Base-by-base conservation (phyloP, 2,329 filamentous ascomycete species). In the Alternaria gaisen region DNA sequence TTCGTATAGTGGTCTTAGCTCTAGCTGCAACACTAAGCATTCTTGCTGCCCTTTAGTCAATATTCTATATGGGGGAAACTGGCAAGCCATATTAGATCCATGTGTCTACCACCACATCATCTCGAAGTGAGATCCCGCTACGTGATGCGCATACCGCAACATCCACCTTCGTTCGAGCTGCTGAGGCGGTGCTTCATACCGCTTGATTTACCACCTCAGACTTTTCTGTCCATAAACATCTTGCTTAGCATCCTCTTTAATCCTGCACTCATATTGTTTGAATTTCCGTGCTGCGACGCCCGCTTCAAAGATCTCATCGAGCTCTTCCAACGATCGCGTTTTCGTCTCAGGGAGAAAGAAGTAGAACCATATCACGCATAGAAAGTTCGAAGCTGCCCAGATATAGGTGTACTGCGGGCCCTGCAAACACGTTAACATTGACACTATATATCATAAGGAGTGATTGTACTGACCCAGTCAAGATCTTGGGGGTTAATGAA, bases 261-360 rank as follows among this genome's bases (percentile, higher is more conserved):
- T 72, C 34, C 57, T 61, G 28, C 68, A 72, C 47, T 69, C 26
- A 40, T 73, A 72, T 40, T 56, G 36, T 30, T 56, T 65, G 56
- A 74, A 73, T 22, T 66, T 67, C 10, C 68, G 41, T 28, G 72
- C 72, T 1, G 60, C 24, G n/a, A 71, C 56, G 4, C 64, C 60
- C 2, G 65, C 67, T 36, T 71, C 68, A 34, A 76, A 75, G 16
- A 74, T 67, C 53, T 75, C 70, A 53, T 74, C 73, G 0, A 75
- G 54, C 50, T 75, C 72, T 50, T 75, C 72, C 1, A 74, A 43
- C 6, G 65, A 67, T 12, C 70, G 53, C 16, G 62, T 67, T 20
- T 73, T 71, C 24, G 72, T 71, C 66, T 86, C 86, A 0, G 86
- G 87, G 66, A 90, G 85, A 77, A 88, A 88, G 72, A 87, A 83